phyloP scores from a whole-genome alignment of 2,329 filamentous ascomycete species.

The Harringtonia aguacate region DNA sequence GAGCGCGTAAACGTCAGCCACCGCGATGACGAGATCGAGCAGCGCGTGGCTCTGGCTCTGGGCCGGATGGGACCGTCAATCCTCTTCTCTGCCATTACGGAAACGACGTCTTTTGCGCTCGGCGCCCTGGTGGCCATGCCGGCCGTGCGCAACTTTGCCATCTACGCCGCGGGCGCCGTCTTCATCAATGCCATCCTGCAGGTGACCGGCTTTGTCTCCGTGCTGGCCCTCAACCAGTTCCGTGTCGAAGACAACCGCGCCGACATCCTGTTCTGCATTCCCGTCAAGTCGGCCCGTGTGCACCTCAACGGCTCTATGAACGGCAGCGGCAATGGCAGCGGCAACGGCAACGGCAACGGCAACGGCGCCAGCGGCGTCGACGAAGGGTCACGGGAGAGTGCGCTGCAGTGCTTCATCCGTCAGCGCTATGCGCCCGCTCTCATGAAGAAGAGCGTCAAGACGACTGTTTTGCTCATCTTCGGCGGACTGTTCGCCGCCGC shows the following conservation, averaged over 20 bases:
- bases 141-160: slow-evolving; percentile 91
- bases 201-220: slow-evolving; percentile 92
- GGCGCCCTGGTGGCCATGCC: slow-evolving; percentile 96
- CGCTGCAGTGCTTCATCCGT: slow-evolving; percentile 78
- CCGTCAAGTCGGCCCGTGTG: slow-evolving; percentile 62
- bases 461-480: slow-evolving; percentile 67
- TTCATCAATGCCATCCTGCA: slow-evolving; percentile 96
- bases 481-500: slow-evolving; percentile 79
- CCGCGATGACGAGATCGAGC: slow-evolving; percentile 77
- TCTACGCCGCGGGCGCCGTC: slow-evolving; percentile 91
- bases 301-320: slow-evolving; percentile 45
- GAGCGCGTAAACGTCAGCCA: slow-evolving; percentile 89
- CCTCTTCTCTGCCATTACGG: slow-evolving; percentile 84
- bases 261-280: slow-evolving; percentile 86
- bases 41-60: slow-evolving; percentile 77
- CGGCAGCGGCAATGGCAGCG: too few relatives aligned
- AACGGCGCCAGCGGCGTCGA: slow-evolving; percentile 47
- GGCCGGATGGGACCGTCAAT: slow-evolving; percentile 97
- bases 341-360: neutral
- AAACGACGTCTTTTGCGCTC: slow-evolving; percentile 86
- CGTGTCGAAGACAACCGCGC: slow-evolving; percentile 81
- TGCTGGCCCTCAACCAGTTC: slow-evolving; percentile 82
- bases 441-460: slow-evolving; percentile 70
- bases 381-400: slow-evolving; percentile 72
- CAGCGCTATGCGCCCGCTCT: slow-evolving; percentile 78